Conservation (phyloP, 2,329 filamentous ascomycete species). For the Colletotrichum siamense region DNA sequence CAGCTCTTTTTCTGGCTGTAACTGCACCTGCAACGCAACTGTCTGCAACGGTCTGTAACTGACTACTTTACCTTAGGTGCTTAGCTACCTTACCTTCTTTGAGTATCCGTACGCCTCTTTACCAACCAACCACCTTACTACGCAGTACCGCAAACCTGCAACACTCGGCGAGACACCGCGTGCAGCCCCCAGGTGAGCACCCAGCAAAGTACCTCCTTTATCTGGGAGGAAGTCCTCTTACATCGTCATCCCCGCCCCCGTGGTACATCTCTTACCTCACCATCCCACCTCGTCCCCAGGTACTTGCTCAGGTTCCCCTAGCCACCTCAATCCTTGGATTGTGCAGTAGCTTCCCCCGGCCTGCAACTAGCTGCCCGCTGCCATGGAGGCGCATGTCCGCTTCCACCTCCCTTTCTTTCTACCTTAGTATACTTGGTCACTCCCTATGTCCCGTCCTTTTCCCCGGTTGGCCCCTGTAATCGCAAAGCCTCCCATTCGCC, state of each 20-base stretch:
- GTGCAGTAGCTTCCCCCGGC: neutral
- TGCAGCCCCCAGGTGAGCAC: neutral
- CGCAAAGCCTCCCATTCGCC: conserved; percentile 22
- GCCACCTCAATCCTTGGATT: neutral
- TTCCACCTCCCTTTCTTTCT: neutral
- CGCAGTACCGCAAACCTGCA: neutral
- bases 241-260: neutral
- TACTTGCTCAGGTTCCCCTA: neutral
- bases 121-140: neutral
- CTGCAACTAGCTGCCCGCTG: neutral
- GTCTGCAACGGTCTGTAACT: neutral
- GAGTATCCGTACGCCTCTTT: neutral
- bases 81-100: neutral
- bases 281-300: neutral
- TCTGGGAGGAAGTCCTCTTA: neutral
- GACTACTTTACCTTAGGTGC: neutral
- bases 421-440: neutral
- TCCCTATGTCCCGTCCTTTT: no score
- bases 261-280: neutral
- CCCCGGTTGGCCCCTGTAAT: conserved; percentile 17
- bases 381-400: conserved; percentile 15
- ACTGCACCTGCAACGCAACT: neutral
- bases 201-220: neutral
- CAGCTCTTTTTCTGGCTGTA: neutral
- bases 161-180: conserved; percentile 8